These are phyloP conservation scores for Lentinula aciculospora DNA, from an alignment of 768 basidiomycete genomes.

Conservation along the genomic window DNA sequence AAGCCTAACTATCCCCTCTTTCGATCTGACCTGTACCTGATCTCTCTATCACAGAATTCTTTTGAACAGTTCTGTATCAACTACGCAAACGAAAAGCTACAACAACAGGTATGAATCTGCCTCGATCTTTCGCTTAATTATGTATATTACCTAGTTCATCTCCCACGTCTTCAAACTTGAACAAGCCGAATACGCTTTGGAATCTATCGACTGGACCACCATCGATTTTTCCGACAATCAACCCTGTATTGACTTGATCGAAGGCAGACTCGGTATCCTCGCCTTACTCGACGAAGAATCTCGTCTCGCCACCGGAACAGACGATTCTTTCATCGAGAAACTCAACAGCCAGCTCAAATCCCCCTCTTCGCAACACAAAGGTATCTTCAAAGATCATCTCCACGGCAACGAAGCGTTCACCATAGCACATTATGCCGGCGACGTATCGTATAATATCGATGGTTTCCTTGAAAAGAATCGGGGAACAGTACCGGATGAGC, in stretches of 20 bases:
- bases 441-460: constrained; percentile 97
- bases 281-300: constrained; percentile 97
- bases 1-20: neutral
- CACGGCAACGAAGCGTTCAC: constrained; percentile 97
- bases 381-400: constrained; percentile 95
- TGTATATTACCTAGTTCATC: constrained; percentile 64
- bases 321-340: constrained; percentile 90
- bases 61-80: constrained; percentile 99
- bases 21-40: neutral
- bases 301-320: constrained; percentile 88
- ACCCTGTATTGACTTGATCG: constrained; percentile 97
- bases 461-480: constrained; percentile 99
- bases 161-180: constrained; percentile 99
- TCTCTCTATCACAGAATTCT: neutral
- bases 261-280: constrained; percentile 93
- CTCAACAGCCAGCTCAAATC: constrained; percentile 81
- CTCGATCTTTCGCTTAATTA: neutral
- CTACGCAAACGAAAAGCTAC: constrained; percentile 96
- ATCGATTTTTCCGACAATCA: constrained; percentile 99
- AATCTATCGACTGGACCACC: constrained; percentile 99
- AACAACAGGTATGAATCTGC: constrained; percentile 78
- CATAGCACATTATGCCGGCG: constrained; percentile 95
- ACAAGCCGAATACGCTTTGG: constrained; percentile 98
- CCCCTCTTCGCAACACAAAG: constrained; percentile 59
- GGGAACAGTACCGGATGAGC: constrained; percentile 98